Conservation (phyloP, 768 basidiomycete species). For the Leccinum incarnatum region DNA sequence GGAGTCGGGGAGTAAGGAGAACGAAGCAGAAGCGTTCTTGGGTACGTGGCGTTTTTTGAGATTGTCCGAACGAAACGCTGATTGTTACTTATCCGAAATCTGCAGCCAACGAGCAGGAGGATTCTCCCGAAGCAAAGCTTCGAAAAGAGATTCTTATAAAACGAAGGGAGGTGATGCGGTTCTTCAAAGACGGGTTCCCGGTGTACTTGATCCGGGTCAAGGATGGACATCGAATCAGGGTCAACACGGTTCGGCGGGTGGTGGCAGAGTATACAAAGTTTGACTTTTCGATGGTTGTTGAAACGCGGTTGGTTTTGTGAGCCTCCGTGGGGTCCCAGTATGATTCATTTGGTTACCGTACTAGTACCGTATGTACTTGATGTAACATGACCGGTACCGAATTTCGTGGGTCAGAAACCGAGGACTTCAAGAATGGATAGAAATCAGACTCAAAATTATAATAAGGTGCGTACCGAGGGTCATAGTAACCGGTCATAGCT, state of each 20-base stretch:
- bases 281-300: conserved; percentile 19
- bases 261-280: conserved; percentile 10
- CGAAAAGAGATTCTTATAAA: conserved; percentile 14
- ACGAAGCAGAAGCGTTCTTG: neutral
- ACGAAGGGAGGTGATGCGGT: conserved; percentile 16
- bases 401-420: too few species aligned
- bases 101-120: neutral
- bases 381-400: too few species aligned
- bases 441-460: too few species aligned
- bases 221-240: conserved; percentile 16
- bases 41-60: conserved; percentile 1
- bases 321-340: too few species aligned
- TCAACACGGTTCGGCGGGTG: conserved; percentile 14
- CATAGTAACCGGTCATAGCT: neutral
- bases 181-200: conserved; percentile 16
- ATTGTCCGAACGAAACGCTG: neutral
- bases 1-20: neutral
- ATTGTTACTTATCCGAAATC: conserved; percentile 2
- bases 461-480: too few species aligned
- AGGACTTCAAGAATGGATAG: too few species aligned
- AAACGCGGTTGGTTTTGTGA: conserved; percentile 16
- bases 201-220: conserved; percentile 17
- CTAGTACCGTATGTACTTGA: too few species aligned
- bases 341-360: neutral
- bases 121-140: conserved; percentile 6